phyloP scores from a whole-genome alignment of 805 yeast genomes.

The Cyberlindnera xishuangbannaensis region DNA sequence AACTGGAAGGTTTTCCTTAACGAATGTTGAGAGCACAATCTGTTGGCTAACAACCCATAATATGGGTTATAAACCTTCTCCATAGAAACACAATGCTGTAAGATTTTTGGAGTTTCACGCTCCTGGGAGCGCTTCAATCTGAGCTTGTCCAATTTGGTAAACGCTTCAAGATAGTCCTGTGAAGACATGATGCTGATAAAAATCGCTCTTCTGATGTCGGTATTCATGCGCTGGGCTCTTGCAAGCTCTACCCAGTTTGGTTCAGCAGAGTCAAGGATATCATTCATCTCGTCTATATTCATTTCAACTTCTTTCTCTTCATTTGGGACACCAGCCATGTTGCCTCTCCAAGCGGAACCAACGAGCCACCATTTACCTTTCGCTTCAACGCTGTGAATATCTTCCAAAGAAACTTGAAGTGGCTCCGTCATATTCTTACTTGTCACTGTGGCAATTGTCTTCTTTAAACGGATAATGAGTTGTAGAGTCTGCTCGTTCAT shows the following conservation, averaged over 20 bases:
- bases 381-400: slow-evolving; percentile 67
- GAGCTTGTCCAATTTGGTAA: slow-evolving; percentile 73
- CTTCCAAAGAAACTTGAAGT: slow-evolving; percentile 75
- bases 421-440: slow-evolving; percentile 56
- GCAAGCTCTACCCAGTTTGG: slow-evolving; percentile 92
- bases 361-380: slow-evolving; percentile 99
- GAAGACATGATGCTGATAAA: slow-evolving; percentile 95
- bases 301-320: slow-evolving; percentile 18
- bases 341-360: slow-evolving; percentile 96
- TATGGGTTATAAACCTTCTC: slow-evolving; percentile 88
- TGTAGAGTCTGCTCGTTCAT: slow-evolving; percentile 46
- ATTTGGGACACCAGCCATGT: slow-evolving; percentile 23
- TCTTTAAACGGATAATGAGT: slow-evolving; percentile 53
- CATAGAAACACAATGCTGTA: slow-evolving; percentile 78
- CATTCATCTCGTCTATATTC: slow-evolving; percentile 16
- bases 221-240: slow-evolving; percentile 83
- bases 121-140: slow-evolving; percentile 74
- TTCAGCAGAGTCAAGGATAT: slow-evolving; percentile 23
- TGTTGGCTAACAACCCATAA: slow-evolving; percentile 73
- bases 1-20: slow-evolving; percentile 84
- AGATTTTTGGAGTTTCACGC: slow-evolving; percentile 78
- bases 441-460: slow-evolving; percentile 49
- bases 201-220: slow-evolving; percentile 90
- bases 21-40: slow-evolving; percentile 68
- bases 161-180: slow-evolving; percentile 84